Conservation (phyloP, 306 rosid genomes). For the Mucuna pruriens region DNA sequence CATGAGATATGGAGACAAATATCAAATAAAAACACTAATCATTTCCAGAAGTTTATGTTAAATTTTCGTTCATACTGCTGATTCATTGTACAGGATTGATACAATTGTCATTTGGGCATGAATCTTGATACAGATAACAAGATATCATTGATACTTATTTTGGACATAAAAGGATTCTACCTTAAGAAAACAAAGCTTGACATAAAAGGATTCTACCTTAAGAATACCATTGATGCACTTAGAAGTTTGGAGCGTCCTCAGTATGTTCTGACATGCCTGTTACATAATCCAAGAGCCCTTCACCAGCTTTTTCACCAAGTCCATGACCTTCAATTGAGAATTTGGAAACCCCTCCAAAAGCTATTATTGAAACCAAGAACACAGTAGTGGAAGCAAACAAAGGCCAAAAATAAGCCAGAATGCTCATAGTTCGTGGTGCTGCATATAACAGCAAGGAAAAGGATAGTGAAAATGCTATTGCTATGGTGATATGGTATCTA, state of each 20-base stretch:
- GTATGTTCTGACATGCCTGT: constrained; percentile 50
- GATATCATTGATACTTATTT: constrained; percentile 22
- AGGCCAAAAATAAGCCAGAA: constrained; percentile 79
- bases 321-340: constrained; percentile 46
- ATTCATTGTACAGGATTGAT: constrained; percentile 10
- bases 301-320: constrained; percentile 56
- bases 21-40: neutral
- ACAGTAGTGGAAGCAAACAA: constrained; percentile 73
- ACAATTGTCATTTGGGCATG: neutral
- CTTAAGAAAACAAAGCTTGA: constrained; percentile 18
- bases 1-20: neutral
- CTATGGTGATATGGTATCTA: constrained; percentile 58
- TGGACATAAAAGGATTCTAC: constrained; percentile 18
- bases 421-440: constrained; percentile 58
- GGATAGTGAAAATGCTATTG: constrained; percentile 50
- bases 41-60: neutral
- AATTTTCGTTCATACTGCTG: neutral
- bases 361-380: constrained; percentile 52
- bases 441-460: constrained; percentile 54
- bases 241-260: constrained; percentile 27
- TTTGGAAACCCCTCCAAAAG: constrained; percentile 64
- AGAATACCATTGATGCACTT: too few relatives aligned
- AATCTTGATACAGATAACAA: neutral
- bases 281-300: constrained; percentile 70
- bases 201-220: constrained; percentile 18